Evolutionary conservation across 1,284 basidiomycete species (phyloP), one percentile per base, ranked within the genome.

Genomic region (Clitocybe nebularis): DNA sequence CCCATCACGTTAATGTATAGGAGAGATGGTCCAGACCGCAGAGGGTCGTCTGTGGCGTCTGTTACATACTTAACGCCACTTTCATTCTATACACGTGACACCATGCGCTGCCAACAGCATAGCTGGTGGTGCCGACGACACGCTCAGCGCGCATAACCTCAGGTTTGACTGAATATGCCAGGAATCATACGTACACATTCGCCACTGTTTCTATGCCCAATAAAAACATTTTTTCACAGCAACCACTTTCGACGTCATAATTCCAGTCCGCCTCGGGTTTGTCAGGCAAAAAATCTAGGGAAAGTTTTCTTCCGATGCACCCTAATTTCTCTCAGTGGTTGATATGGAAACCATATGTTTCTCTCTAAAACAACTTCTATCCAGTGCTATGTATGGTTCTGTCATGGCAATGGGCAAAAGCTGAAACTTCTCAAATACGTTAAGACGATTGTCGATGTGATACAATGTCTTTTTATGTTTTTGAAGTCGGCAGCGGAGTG

Each of bases 91-190:
- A 5, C 28, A 30, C n/a, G 16, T 30, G 28, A 30, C 28, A 11
- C 28, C 28, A 30, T 11, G 28, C 28, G 16, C n/a, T 30, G 28
- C 4, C 28, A 30, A 30, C 28, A 14, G 28, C 4, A 30, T 14
- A 30, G n/a, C 28, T 32, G 29, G 29, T 32, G 29, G n/a, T n/a
- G 19, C 29, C 11, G 29, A 32, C 29, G 13, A 5, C 11, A 16
- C 11, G 29, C 19, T 13, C 10, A 11, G 14, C 8, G 14, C 8
- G 13, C 29, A 13, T 13, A 32, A 32, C 14, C 14, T 32, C 13
- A 32, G 29, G 29, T 32, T 32, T 32, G 29, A 32, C 29, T 32
- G 29, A 32, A 32, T 32, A 11, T 32, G 29, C 19, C 19, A n/a
- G n/a, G n/a, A n/a, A n/a, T n/a, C n/a, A n/a, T 32, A 13, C 29